These are phyloP conservation scores for Bassia scoparia DNA, from an alignment of 148 eudicot genomes.

Conservation along the genomic window DNA sequence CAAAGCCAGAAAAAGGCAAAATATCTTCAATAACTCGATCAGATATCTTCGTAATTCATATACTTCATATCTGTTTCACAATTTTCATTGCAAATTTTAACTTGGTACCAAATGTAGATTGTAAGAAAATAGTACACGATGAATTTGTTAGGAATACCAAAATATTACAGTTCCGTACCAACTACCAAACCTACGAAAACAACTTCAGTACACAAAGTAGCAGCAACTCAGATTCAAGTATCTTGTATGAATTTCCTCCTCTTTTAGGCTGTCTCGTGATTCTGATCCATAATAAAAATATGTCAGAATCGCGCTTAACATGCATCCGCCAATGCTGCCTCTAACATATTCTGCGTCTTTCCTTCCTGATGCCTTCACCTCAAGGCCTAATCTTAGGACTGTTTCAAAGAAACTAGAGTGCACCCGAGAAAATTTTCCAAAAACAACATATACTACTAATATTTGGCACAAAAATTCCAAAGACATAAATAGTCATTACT, in stretches of 20 bases:
- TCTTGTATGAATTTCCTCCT: slow-evolving; percentile 9
- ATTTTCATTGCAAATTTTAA: slow-evolving; percentile 21
- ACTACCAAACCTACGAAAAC: slow-evolving; percentile 6
- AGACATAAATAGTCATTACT: no score
- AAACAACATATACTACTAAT: no score
- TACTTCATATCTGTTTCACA: slow-evolving; percentile 30
- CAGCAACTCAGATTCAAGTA: slow-evolving; percentile 6
- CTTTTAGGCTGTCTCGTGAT: background rate
- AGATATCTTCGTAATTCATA: slow-evolving; percentile 6
- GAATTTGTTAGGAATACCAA: slow-evolving; percentile 17
- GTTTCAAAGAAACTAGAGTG: background rate
- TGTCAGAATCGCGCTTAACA: background rate
- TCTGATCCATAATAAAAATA: background rate
- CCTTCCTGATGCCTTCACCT: background rate
- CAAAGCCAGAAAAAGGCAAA: slow-evolving; percentile 53
- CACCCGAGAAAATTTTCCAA: no score
- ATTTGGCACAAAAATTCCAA: no score
- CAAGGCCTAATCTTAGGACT: slow-evolving; percentile 10
- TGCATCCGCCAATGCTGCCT: background rate
- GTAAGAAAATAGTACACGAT: slow-evolving; percentile 3
- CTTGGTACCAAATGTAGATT: slow-evolving; percentile 28
- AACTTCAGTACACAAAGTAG: slow-evolving; percentile 5
- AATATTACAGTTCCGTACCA: slow-evolving; percentile 19
- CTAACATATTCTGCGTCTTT: background rate
- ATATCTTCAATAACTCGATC: slow-evolving; percentile 22